A percentile compares a stretch with the other conserved stretches of the same genome.
These are phyloP conservation scores for Flaveria trinervia DNA, from an alignment of 129 eudicot species.

Conservation along the genomic window DNA sequence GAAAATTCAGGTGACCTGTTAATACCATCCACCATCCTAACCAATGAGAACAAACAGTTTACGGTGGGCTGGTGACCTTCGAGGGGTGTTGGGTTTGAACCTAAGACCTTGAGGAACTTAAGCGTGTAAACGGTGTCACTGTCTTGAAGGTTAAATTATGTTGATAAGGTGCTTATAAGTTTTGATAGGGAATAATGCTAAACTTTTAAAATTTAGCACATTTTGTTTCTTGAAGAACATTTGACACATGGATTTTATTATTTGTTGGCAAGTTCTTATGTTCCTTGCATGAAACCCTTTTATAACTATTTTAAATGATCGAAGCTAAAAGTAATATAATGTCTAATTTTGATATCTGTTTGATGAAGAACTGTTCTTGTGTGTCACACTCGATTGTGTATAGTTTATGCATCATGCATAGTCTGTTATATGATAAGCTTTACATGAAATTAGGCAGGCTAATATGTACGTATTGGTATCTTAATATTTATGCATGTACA, in stretches of 20 bases:
- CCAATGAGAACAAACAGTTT: too few relatives aligned
- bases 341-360: background rate
- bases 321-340: background rate
- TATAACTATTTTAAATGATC: background rate
- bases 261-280: conserved; percentile 1
- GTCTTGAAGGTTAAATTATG: too few relatives aligned
- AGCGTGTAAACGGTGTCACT: too few relatives aligned
- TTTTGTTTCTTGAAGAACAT: background rate
- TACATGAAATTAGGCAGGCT: background rate
- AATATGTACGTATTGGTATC: background rate
- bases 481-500: background rate
- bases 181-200: conserved; percentile 7
- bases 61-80: too few relatives aligned
- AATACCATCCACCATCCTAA: too few relatives aligned
- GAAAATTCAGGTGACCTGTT: too few relatives aligned
- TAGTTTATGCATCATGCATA: background rate
- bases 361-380: background rate
- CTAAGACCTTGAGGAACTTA: too few relatives aligned
- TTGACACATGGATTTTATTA: background rate
- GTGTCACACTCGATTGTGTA: background rate
- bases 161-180: background rate
- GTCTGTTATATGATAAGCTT: background rate
- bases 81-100: too few relatives aligned
- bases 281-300: background rate
- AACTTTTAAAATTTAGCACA: conserved; percentile 13